Evolutionary conservation across 352 stramenopile genomes (phyloP).

Genomic region (Phytophthora fragariaefolia): DNA sequence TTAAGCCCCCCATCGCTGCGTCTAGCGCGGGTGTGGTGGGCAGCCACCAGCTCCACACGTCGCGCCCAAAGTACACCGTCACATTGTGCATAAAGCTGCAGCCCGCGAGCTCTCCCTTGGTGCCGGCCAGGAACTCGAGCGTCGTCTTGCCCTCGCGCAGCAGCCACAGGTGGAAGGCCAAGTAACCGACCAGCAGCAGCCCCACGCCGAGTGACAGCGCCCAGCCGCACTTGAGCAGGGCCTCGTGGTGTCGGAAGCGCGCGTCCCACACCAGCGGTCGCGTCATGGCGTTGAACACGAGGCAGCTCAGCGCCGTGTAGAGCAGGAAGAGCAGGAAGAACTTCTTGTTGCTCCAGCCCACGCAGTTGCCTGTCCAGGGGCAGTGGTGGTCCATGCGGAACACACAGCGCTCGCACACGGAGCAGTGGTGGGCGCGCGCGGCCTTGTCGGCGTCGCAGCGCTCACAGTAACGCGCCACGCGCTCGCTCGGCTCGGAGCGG

Average conservation of each 20-base stretch:
- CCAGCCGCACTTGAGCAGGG: conserved; percentile 54
- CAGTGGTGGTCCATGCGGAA: conserved; percentile 90
- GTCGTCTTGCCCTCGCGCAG: conserved; percentile 71
- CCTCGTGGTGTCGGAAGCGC: conserved; percentile 5
- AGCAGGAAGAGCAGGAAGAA: conserved; percentile 82
- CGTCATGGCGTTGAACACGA: conserved; percentile 60
- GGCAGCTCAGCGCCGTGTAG: conserved; percentile 75
- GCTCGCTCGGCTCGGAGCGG: conserved; percentile 10
- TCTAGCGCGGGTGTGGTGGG: conserved; percentile 56
- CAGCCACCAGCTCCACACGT: conserved; percentile 63
- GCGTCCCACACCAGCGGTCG: conserved; percentile 37
- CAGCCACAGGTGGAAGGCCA: conserved; percentile 80
- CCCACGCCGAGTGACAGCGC: conserved; percentile 61
- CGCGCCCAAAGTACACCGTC: conserved; percentile 71
- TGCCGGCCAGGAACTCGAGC: conserved; percentile 71
- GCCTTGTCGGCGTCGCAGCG: conserved; percentile 74
- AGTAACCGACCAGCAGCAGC: conserved; percentile 68
- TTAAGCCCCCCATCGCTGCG: conserved; percentile 28
- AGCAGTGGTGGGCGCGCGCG: conserved; percentile 78
- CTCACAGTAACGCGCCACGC: conserved; percentile 71
- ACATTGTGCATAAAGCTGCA: conserved; percentile 57
- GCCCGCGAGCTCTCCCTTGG: conserved; percentile 55
- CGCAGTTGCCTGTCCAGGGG: conserved; percentile 87
- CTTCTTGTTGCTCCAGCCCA: conserved; percentile 88
- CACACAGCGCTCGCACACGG: conserved; percentile 71